phyloP scores from a whole-genome alignment of 768 basidiomycete species.

The Pleurotus tuoliensis region DNA sequence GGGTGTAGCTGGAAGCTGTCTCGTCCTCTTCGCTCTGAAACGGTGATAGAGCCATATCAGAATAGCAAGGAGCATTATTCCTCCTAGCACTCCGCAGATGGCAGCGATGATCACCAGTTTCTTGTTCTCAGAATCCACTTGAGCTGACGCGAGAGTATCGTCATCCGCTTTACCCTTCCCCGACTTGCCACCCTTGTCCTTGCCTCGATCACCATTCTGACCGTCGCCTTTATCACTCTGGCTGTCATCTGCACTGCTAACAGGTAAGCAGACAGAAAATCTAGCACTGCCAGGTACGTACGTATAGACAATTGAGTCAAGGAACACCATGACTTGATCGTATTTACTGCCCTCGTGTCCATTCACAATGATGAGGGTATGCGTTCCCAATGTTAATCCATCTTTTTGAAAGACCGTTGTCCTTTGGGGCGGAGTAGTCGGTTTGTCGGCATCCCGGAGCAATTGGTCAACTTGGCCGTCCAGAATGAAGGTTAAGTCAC shows the following conservation, averaged over 20 bases:
- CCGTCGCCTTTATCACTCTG: no score
- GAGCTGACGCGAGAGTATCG: no score
- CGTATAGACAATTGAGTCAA: constrained; percentile 3
- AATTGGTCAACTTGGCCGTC: background rate
- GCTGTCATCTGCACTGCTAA: background rate
- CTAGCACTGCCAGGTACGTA: background rate
- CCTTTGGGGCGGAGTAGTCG: no score
- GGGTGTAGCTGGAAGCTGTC: background rate
- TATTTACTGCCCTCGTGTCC: background rate
- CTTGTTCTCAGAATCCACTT: background rate
- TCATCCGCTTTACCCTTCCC: no score
- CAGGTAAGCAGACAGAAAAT: background rate
- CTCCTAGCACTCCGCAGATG: background rate
- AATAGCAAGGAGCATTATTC: background rate
- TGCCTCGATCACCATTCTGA: no score
- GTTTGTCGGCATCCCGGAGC: no score
- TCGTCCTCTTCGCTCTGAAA: background rate
- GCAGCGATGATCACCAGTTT: background rate
- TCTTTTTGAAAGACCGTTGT: background rate
- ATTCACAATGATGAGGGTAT: background rate
- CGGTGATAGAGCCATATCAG: background rate
- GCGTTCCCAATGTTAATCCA: background rate
- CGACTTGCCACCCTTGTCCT: no score
- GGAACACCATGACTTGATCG: background rate
- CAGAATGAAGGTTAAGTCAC: background rate